Percentiles rank a stretch among this genome's conserved stretches.
Evolutionary conservation across 768 basidiomycete species (phyloP).

Genomic region (Tulasnella sp.): DNA sequence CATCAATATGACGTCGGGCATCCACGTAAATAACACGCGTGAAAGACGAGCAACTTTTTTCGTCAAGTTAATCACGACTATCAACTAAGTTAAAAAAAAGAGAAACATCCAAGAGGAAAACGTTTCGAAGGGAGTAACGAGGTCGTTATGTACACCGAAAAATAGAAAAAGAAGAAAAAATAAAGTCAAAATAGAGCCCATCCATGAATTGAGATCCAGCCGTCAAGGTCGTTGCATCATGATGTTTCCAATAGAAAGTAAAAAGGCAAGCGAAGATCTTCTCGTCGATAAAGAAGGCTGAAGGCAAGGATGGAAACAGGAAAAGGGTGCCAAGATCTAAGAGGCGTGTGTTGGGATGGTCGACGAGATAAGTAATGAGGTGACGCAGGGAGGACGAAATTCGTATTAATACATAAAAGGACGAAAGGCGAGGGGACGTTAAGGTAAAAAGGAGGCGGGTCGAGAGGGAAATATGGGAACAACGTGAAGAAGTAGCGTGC

Average conservation of each 20-base stretch:
- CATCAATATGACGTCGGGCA: not conserved
- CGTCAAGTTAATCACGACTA: not conserved
- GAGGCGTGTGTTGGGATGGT: not conserved
- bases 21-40: too few relatives aligned
- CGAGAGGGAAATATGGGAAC: not conserved
- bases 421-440: not conserved
- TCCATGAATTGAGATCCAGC: not conserved
- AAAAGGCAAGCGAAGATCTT: not conserved
- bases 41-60: not conserved
- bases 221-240: not conserved
- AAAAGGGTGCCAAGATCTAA: not conserved
- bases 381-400: not conserved
- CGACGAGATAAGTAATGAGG: not conserved
- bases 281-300: not conserved
- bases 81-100: not conserved
- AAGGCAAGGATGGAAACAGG: not conserved
- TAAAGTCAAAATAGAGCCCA: too few relatives aligned
- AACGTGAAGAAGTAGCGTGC: not conserved
- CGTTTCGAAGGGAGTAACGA: too few relatives aligned
- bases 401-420: not conserved
- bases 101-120: not conserved
- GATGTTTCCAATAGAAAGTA: not conserved
- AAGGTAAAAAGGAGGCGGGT: not conserved
- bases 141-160: too few relatives aligned
- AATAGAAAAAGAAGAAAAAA: too few relatives aligned